Evolutionary conservation across 2,329 filamentous ascomycete genomes (phyloP), one percentile per base, ranked within the genome.

Genomic region (Penicillium frequentans): DNA sequence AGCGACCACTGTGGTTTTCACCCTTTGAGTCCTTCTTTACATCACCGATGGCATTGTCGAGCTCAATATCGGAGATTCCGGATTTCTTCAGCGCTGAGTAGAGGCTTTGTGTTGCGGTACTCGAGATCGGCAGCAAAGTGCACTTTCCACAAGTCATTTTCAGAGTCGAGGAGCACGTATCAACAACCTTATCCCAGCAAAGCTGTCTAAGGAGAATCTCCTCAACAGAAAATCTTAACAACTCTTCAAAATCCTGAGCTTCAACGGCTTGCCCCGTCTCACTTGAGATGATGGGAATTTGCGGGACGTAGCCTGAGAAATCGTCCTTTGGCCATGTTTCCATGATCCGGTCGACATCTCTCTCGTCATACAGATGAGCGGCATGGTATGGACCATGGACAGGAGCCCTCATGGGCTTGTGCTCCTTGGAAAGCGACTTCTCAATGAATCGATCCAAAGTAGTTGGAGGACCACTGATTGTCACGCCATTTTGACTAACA

Each of bases 301-400:
- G 66, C 16, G 70, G 68, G 3, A 61, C 55, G 31, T 72, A 69
- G 23, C 50, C 58, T 14, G 51, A 59, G 35, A 75, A 70, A 9
- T 65, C 58, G 4, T 70, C 67, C 16, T 62, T 62, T 1, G 73
- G 69, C 63, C 68, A 72, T 5, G 69, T 66, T 31, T 72, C 63
- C 27, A 86, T 68, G 35, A 86, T 82, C 55, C 78, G 77, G 43
- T 81, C 77, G 49, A 84, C 72, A 54, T 85, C 82, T 39, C 73
- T 74, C 45, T 79, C 66, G 57, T 72, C 74, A 66, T 82, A 83
- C 8, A 86, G 72, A 64, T 86, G 84, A 24, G 76, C 71, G 6
- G 84, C 84, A 70, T 86, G 84, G 65, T 85, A 86, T 29, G 84
- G 83, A 6, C 82, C 84, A 62, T 81, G 83, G 19, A 86, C 80